A percentile compares a stretch with the other conserved stretches of the same genome.
Conservation (phyloP, 805 yeast genomes). For the Metschnikowia cubensis region DNA sequence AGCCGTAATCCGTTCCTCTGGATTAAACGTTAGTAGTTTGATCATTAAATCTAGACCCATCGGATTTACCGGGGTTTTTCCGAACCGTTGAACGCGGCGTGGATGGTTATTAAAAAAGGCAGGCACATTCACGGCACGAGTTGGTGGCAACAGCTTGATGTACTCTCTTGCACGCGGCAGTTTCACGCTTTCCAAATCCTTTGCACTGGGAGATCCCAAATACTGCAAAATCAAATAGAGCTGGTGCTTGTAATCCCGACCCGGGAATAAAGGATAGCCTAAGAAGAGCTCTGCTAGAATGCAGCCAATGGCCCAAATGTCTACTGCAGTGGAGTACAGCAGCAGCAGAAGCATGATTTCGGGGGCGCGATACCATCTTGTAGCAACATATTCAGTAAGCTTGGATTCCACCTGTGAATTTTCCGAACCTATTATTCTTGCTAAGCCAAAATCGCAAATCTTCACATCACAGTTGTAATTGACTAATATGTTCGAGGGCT, state of each 20-base stretch:
- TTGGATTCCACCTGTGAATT: conserved; percentile 35
- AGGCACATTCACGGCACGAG: conserved; percentile 4
- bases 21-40: conserved; percentile 13
- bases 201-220: conserved; percentile 59
- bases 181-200: conserved; percentile 13
- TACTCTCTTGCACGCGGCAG: conserved; percentile 16
- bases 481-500: conserved; percentile 67
- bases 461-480: conserved; percentile 71
- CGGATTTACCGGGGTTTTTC: conserved; percentile 13
- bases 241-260: conserved; percentile 70
- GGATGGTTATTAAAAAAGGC: conserved; percentile 11
- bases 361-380: conserved; percentile 83
- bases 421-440: conserved; percentile 49
- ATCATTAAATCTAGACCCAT: conserved; percentile 16
- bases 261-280: conserved; percentile 67
- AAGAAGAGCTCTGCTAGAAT: conserved; percentile 66
- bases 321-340: conserved; percentile 72
- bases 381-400: conserved; percentile 78
- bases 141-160: conserved; percentile 15
- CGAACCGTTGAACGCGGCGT: conserved; percentile 12
- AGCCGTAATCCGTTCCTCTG: conserved; percentile 11
- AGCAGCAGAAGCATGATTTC: conserved; percentile 75
- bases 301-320: conserved; percentile 80
- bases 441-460: conserved; percentile 75
- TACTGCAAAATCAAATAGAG: conserved; percentile 61